Conservation (phyloP, 495 filamentous ascomycete genomes). For the Neurospora sp. region DNA sequence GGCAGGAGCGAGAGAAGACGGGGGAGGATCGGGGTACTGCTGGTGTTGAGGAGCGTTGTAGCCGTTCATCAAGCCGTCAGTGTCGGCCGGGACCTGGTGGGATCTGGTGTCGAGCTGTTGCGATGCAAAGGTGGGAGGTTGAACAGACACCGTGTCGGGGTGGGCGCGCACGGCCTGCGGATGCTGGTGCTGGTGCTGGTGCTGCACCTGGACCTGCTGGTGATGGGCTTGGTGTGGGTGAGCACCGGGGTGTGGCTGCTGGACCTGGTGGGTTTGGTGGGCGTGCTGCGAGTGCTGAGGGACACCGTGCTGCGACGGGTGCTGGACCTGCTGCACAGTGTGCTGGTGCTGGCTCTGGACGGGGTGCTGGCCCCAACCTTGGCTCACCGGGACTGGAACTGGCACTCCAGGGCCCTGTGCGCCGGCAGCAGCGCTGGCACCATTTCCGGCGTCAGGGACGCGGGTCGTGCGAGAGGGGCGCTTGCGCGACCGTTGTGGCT, state of each 20-base stretch:
- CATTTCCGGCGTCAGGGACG: constrained; percentile 20
- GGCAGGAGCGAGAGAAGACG: constrained; percentile 14
- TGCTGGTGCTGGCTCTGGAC: constrained; percentile 13
- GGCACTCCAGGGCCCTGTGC: not conserved
- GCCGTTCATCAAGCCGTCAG: constrained; percentile 23
- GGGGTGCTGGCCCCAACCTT: constrained; percentile 11
- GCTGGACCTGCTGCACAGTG: constrained; percentile 2
- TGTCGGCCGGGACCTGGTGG: constrained; percentile 20
- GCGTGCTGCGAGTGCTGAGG: not conserved
- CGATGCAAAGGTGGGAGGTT: constrained; percentile 17
- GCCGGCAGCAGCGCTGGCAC: constrained; percentile 4
- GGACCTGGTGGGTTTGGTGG: constrained; percentile 4
- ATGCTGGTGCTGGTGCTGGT: constrained; percentile 5
- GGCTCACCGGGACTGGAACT: constrained; percentile 6
- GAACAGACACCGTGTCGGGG: constrained; percentile 21
- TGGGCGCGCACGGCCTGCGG: constrained; percentile 21
- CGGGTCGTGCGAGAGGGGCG: constrained; percentile 13
- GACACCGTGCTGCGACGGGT: not conserved
- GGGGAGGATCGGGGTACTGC: constrained; percentile 21
- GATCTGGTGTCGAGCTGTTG: constrained; percentile 23
- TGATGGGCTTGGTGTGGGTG: constrained; percentile 2
- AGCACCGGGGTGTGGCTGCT: constrained; percentile 5
- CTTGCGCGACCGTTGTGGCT: constrained; percentile 22
- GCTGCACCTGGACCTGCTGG: not conserved
- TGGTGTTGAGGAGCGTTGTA: constrained; percentile 19